phyloP scores from a whole-genome alignment of 805 yeast genomes.

The Teunomyces aglyptinius region DNA sequence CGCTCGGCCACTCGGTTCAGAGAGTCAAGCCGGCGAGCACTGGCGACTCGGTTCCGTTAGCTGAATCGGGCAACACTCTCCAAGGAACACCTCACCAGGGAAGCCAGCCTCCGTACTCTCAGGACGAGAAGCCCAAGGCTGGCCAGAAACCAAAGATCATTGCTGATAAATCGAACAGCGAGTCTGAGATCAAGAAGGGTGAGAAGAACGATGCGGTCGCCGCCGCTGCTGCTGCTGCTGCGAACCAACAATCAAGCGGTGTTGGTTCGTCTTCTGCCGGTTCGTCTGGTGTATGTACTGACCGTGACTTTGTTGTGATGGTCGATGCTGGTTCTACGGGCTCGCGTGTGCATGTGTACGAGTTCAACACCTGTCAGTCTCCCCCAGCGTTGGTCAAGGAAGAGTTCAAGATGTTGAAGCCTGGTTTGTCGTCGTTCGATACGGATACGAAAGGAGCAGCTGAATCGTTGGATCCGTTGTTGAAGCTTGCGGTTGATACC shows the following conservation, averaged over 20 bases:
- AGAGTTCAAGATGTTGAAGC: conserved; percentile 82
- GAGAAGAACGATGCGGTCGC: conserved; percentile 13
- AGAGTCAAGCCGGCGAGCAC: conserved; percentile 26
- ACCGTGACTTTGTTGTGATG: conserved; percentile 80
- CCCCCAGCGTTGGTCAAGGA: conserved; percentile 83
- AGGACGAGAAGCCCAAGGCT: conserved; percentile 10
- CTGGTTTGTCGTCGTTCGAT: conserved; percentile 86
- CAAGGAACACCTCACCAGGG: conserved; percentile 35
- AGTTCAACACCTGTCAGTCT: conserved; percentile 80
- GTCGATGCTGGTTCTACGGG: conserved; percentile 98
- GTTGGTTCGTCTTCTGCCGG: neutral
- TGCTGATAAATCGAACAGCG: conserved; percentile 23
- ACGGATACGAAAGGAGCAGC: conserved; percentile 86
- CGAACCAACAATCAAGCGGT: neutral
- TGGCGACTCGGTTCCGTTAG: conserved; percentile 18
- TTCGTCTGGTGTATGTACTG: conserved; percentile 21
- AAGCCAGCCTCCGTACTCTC: conserved; percentile 34
- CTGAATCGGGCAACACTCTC: conserved; percentile 22
- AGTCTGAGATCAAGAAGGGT: conserved; percentile 13
- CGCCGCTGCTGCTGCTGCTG: conserved; percentile 6
- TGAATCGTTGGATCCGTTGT: conserved; percentile 76
- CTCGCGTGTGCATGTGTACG: conserved; percentile 91
- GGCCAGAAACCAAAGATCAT: conserved; percentile 16
- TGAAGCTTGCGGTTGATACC: conserved; percentile 68
- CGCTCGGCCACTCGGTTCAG: conserved; percentile 32